phyloP scores from a whole-genome alignment of 2,329 filamentous ascomycete species.

The Claviceps sp. region DNA sequence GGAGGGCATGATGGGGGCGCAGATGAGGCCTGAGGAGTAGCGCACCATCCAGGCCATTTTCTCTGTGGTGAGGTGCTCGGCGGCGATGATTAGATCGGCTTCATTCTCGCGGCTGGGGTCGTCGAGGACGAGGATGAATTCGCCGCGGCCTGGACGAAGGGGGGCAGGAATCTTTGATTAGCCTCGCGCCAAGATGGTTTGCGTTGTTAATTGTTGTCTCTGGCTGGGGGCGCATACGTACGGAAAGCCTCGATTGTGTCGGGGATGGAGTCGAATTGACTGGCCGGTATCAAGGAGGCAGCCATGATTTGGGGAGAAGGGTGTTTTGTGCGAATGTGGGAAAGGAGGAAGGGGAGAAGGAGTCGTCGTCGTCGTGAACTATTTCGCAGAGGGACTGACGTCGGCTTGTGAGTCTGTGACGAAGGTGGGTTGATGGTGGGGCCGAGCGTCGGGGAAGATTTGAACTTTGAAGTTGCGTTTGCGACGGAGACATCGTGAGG shows the following conservation, averaged over 20 bases:
- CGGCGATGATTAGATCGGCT: conserved; percentile 93
- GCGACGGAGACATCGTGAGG: no score
- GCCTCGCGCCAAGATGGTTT: not conserved
- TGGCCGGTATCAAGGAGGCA: conserved; percentile 32
- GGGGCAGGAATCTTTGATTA: not conserved
- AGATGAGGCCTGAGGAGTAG: conserved; percentile 81
- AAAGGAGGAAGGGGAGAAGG: not conserved
- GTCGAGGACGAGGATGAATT: conserved; percentile 95
- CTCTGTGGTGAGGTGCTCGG: conserved; percentile 65
- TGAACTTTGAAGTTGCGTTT: no score
- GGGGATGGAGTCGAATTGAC: conserved; percentile 51
- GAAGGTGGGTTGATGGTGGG: no score
- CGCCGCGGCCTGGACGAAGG: conserved; percentile 47
- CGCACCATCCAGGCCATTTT: conserved; percentile 97
- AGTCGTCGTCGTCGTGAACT: not conserved
- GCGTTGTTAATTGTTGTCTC: no score
- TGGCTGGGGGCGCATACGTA: conserved; percentile 23
- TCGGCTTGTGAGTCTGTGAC: not conserved
- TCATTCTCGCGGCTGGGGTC: conserved; percentile 89
- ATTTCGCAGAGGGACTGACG: not conserved
- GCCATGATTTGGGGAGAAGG: conserved; percentile 26
- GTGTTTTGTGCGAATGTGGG: not conserved
- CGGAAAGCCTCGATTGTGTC: conserved; percentile 51
- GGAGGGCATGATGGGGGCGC: conserved; percentile 62
- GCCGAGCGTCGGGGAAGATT: no score